Evolutionary conservation across 2,329 filamentous ascomycete genomes (phyloP).

Genomic region (Rutstroemia sydowiana): DNA sequence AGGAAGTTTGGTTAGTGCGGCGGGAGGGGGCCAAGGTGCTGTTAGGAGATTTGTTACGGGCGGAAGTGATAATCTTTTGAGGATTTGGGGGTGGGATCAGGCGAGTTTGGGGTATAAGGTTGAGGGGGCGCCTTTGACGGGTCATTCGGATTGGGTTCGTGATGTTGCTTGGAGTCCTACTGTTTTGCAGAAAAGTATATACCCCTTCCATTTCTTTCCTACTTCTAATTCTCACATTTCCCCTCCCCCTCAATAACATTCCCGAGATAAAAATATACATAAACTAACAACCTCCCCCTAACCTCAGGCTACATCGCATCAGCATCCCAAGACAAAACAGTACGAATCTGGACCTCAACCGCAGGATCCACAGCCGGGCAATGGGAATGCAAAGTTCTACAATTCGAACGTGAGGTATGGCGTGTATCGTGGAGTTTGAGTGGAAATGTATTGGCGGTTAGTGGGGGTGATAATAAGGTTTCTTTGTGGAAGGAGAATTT

Average conservation of each 20-base stretch:
- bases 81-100: slow-evolving; percentile 80
- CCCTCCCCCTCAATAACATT: not conserved
- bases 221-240: not conserved
- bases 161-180: slow-evolving; percentile 97
- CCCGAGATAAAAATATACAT: no score
- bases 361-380: slow-evolving; percentile 51
- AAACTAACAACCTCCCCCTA: not conserved
- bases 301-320: slow-evolving; percentile 81
- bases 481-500: slow-evolving; percentile 98
- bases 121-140: slow-evolving; percentile 58
- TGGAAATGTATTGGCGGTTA: slow-evolving; percentile 91
- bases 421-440: slow-evolving; percentile 96
- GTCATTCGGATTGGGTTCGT: slow-evolving; percentile 93
- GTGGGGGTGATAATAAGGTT: slow-evolving; percentile 92
- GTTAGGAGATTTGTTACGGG: slow-evolving; percentile 87
- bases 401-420: slow-evolving; percentile 88
- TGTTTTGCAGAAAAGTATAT: slow-evolving; percentile 64
- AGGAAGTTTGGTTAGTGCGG: slow-evolving; percentile 73
- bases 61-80: slow-evolving; percentile 86
- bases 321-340: slow-evolving; percentile 92
- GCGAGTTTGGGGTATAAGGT: slow-evolving; percentile 54
- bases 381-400: slow-evolving; percentile 80
- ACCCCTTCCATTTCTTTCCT: not conserved
- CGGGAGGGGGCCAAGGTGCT: slow-evolving; percentile 43
- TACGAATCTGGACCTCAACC: slow-evolving; percentile 90